phyloP scores from a whole-genome alignment of 164 flowering plant genomes.

The Pachysandra terminalis region DNA sequence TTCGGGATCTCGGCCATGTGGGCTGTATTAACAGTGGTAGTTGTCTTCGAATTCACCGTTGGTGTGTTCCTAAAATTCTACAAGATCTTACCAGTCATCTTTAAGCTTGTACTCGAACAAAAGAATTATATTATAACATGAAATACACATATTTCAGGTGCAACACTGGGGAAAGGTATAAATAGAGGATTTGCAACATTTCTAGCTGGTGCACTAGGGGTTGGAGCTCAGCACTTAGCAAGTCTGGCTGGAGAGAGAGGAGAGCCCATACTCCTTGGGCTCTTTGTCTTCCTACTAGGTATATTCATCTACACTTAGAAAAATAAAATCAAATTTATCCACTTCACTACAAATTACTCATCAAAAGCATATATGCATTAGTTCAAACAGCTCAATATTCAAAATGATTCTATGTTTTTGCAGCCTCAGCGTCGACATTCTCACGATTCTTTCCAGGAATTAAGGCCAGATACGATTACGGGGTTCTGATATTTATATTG shows the following conservation, averaged over 20 bases:
- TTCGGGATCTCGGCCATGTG: slow-evolving; percentile 68
- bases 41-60: slow-evolving; percentile 72
- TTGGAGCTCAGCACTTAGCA: slow-evolving; percentile 62
- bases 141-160: slow-evolving; percentile 37
- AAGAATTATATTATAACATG: not conserved
- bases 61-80: slow-evolving; percentile 33
- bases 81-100: not conserved
- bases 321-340: not conserved
- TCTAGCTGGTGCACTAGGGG: slow-evolving; percentile 60
- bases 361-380: too few species aligned
- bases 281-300: slow-evolving; percentile 62
- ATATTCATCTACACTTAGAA: not conserved
- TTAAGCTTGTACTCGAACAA: too few species aligned
- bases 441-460: slow-evolving; percentile 59
- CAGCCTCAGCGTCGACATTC: slow-evolving; percentile 61
- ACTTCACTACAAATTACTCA: not conserved
- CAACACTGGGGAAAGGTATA: slow-evolving; percentile 57
- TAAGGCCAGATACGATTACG: slow-evolving; percentile 74
- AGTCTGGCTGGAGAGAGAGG: slow-evolving; percentile 47
- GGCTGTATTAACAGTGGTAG: slow-evolving; percentile 84
- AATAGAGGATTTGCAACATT: slow-evolving; percentile 73
- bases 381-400: not conserved
- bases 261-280: slow-evolving; percentile 59
- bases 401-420: not conserved
- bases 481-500: slow-evolving; percentile 64